Conservation (phyloP, 208 protist species). For the Leishmania arabica region DNA sequence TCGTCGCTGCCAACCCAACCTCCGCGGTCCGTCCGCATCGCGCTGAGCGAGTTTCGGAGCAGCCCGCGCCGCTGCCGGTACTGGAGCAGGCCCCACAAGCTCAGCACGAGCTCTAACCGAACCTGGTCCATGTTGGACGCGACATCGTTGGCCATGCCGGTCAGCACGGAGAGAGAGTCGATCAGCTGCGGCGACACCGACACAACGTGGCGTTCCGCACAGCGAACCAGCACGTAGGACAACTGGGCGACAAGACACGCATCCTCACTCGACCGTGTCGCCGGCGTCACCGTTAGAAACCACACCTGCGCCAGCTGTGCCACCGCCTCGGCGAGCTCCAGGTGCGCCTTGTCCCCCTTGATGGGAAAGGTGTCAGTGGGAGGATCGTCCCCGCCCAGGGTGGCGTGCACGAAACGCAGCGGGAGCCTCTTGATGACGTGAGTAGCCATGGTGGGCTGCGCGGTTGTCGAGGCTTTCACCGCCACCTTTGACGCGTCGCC, state of each 20-base stretch:
- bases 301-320: constrained; percentile 14
- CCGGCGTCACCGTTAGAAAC: constrained; percentile 18
- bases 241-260: constrained; percentile 44
- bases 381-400: constrained; percentile 37
- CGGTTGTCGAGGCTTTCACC: not conserved
- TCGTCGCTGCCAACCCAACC: not conserved
- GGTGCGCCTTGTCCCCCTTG: constrained; percentile 13
- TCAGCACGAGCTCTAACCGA: constrained; percentile 34
- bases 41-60: constrained; percentile 9
- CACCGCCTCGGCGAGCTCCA: constrained; percentile 34
- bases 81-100: constrained; percentile 33
- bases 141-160: constrained; percentile 33
- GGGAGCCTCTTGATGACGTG: constrained; percentile 38
- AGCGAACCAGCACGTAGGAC: constrained; percentile 59
- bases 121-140: constrained; percentile 20
- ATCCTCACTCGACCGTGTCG: constrained; percentile 17
- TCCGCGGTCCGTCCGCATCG: constrained; percentile 3
- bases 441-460: not conserved
- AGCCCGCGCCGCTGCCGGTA: constrained; percentile 27
- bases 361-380: constrained; percentile 15
- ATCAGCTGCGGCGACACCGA: constrained; percentile 28
- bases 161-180: constrained; percentile 20
- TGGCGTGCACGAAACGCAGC: constrained; percentile 65
- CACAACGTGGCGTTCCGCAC: constrained; percentile 33
- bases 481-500: constrained; percentile 1